Base-by-base conservation (phyloP, 2,329 filamentous ascomycete species). In the Aspergillus intermedius region DNA sequence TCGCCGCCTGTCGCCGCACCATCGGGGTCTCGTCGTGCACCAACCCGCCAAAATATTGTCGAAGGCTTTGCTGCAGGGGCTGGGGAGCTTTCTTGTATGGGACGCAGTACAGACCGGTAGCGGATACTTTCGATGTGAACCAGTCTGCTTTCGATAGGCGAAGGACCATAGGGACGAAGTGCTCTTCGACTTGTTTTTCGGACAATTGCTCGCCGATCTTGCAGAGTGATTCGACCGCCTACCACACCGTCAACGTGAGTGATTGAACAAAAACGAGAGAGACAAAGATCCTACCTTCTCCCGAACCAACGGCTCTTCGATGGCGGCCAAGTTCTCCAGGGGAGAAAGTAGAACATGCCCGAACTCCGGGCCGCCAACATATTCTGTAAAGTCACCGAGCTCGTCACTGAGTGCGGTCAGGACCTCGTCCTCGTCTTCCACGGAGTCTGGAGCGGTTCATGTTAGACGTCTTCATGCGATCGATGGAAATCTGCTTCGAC, bases 111-210 rank as follows among this genome's bases (percentile, higher is more conserved):
- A 98, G 86, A 54, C 93, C 93, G 57, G 91, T 95, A 54, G 91
- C 93, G 28, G 93, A 98, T 57, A 98, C 93, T 76, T 97, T 98
- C 57, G 93, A 97, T 49, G 93, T 98, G 73, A 98, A 98, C 93
- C 93, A 98, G 75, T 98, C 93, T 73, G 93, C 93, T 80, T 97
- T 98, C 57, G 93, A 94, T 53, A 98, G 87, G 67, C 93, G 89
- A 65, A 95, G 82, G 51, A 91, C 91, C 65, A 98, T 85, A 54
- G 93, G 93, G 60, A 98, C 91, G 75, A 97, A 97, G 74, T 91
- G 88, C 64, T 96, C 88, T 77, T 98, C 93, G 67, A 97, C 86
- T 76, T 98, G 93, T 71, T 89, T 81, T 61, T 89, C 77, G 45
- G 90, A 95, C 48, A 98, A 81, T 69, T 95, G 84, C 66, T 84